phyloP scores from a whole-genome alignment of 257 asterid genomes.

The Anisodus acutangulus region DNA sequence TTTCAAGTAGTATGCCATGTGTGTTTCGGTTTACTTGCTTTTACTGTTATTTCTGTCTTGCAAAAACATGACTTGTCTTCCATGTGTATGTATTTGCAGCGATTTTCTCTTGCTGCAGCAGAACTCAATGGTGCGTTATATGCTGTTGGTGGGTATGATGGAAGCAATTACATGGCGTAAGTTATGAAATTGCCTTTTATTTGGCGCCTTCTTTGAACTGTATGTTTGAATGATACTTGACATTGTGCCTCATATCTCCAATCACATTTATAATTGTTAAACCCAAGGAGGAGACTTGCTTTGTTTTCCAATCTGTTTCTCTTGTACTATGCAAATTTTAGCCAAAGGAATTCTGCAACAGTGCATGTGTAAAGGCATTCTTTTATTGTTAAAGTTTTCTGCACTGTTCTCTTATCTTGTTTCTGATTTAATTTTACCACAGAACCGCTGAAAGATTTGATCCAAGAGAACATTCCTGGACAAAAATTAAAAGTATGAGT shows the following conservation, averaged over 20 bases:
- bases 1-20: not conserved
- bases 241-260: not conserved
- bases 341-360: constrained; percentile 6
- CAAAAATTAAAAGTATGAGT: constrained; percentile 59
- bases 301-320: not conserved
- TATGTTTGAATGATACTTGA: constrained; percentile 15
- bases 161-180: constrained; percentile 67
- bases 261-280: not conserved
- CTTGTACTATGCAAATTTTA: not conserved
- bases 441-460: constrained; percentile 93
- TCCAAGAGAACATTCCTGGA: constrained; percentile 88
- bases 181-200: constrained; percentile 31
- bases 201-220: not conserved
- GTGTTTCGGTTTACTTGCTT: not conserved
- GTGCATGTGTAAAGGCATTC: not conserved
- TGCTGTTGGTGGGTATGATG: constrained; percentile 85
- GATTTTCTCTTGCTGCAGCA: constrained; percentile 76
- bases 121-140: constrained; percentile 80
- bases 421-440: not conserved
- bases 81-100: constrained; percentile 44
- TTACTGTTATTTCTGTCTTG: constrained; percentile 21
- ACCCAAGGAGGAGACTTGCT: not conserved
- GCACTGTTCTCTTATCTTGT: constrained; percentile 19
- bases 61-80: constrained; percentile 27
- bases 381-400: not conserved